Base-by-base conservation (phyloP, 2,329 filamentous ascomycete species). In the Aspergillus brasiliensis region DNA sequence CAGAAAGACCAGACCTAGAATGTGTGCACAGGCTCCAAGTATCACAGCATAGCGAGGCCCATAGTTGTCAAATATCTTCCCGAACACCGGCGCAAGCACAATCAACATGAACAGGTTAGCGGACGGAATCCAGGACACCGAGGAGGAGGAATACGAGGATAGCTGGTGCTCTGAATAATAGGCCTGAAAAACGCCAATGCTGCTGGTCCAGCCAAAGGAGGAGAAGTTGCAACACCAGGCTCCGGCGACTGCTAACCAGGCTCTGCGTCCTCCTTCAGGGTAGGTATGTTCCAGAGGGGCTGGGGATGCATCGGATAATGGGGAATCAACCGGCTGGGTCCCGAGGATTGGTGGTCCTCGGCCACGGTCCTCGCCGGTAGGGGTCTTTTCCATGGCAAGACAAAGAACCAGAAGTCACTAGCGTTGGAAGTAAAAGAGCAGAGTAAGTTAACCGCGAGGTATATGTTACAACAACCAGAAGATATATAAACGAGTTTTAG, bases 41-140 rank as follows among this genome's bases (percentile, higher is more conserved):
- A 81, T 34, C 3, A 84, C 69, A 0, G 89, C 74, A 44, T 77
- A 80, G 27, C 82, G 80, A 0, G 87, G 86, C 0, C 88, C 88
- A 61, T 85, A 83, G 57, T 79, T 83, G 67, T 90, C 88, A 65
- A 82, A 88, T 0, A 87, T 48, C 57, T 84, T 84, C 1, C 88
- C 88, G 13, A 86, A 80, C 3, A 89, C 66, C 0, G 85, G 84
- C 0, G 51, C 54, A 3, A 38, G 31, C 7, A 31, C 19, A 17
- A 61, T 56, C 28, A 61, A 31, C 21, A 62, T 53, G 28, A 61
- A 62, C 23, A 60, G 25, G 61, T 86, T 81, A 7, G 86, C 70
- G 0, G 83, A 84, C 0, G 83, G 79, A 51, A 88, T 87, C 85
- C 85, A 88, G 8, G 84, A 77, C 8, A 88, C 51, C 8, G 57